Evolutionary conservation across 2,329 filamentous ascomycete genomes (phyloP).

Genomic region (Keithomyces neogunnii): DNA sequence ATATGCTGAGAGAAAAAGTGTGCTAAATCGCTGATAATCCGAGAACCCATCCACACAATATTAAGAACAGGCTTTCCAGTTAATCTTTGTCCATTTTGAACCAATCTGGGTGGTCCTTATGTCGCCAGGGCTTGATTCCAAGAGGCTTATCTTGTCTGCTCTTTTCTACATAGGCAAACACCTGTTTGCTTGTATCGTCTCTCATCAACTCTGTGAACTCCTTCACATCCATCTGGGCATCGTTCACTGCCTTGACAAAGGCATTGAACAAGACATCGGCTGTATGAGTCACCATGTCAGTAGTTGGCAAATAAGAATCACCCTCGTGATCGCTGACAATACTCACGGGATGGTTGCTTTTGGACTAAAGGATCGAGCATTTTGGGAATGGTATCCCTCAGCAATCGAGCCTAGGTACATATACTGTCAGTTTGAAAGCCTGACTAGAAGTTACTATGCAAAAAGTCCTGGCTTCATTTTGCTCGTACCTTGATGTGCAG

Average conservation of each 20-base stretch:
- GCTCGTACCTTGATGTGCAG: conserved; percentile 44
- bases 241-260: conserved; percentile 38
- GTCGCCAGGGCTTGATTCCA: conserved; percentile 51
- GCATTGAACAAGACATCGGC: conserved; percentile 40
- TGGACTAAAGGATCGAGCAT: conserved; percentile 40
- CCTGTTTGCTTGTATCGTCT: conserved; percentile 36
- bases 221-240: conserved; percentile 41
- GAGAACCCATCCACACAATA: background rate
- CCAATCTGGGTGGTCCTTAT: conserved; percentile 53
- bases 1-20: background rate
- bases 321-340: background rate
- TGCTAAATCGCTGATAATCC: background rate
- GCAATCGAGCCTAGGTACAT: conserved; percentile 20
- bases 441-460: background rate
- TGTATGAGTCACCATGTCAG: conserved; percentile 18
- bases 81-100: conserved; percentile 26
- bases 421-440: conserved; percentile 9
- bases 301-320: background rate
- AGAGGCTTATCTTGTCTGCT: conserved; percentile 46
- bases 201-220: conserved; percentile 40
- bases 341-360: conserved; percentile 43
- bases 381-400: conserved; percentile 28
- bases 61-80: background rate
- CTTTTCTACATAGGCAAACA: conserved; percentile 43
- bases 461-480: background rate